A percentile compares a stretch with the other conserved stretches of the same genome.
Evolutionary conservation across 371 early-diverging fungal species (phyloP).

Genomic region (Batkoa obscura): DNA sequence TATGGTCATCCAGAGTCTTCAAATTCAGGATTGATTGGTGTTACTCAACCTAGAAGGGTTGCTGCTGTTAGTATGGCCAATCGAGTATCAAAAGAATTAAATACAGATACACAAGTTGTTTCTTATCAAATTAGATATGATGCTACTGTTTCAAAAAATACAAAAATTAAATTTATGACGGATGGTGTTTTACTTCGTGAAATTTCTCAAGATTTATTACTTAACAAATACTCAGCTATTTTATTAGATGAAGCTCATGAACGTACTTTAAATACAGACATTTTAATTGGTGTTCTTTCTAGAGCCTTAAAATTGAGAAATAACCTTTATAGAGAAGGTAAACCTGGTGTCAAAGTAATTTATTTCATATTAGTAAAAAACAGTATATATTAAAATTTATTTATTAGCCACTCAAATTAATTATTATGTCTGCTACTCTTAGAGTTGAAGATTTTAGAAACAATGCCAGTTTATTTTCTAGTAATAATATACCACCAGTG

Average conservation of each 20-base stretch:
- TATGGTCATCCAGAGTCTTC: slow-evolving; percentile 58
- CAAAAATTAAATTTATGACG: slow-evolving; percentile 95
- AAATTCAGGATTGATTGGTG: slow-evolving; percentile 81
- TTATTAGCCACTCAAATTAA: slow-evolving; percentile 63
- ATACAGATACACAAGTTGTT: slow-evolving; percentile 35
- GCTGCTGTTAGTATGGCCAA: slow-evolving; percentile 95
- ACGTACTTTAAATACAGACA: slow-evolving; percentile 93
- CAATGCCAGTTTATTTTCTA: slow-evolving; percentile 34
- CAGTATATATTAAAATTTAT: slow-evolving; percentile 2
- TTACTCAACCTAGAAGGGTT: slow-evolving; percentile 99
- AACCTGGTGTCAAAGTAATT: slow-evolving; percentile 26
- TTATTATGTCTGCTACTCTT: slow-evolving; percentile 98
- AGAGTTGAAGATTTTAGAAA: slow-evolving; percentile 81
- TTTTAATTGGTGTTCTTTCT: slow-evolving; percentile 55
- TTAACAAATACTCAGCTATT: slow-evolving; percentile 83
- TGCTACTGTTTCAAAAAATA: slow-evolving; percentile 42
- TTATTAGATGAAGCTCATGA: slow-evolving; percentile 99
- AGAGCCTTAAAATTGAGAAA: slow-evolving; percentile 15
- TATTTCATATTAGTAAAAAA: background rate
- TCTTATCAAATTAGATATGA: slow-evolving; percentile 80
- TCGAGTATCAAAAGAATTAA: slow-evolving; percentile 78
- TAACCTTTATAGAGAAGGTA: slow-evolving; percentile 28
- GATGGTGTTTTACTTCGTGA: slow-evolving; percentile 97
- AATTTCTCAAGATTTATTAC: slow-evolving; percentile 64
- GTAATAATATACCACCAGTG: slow-evolving; percentile 56